Percentiles rank a stretch among this genome's conserved stretches.
Conservation (phyloP, 2,329 filamentous ascomycete genomes). For the Aspergillus fijiensis region DNA sequence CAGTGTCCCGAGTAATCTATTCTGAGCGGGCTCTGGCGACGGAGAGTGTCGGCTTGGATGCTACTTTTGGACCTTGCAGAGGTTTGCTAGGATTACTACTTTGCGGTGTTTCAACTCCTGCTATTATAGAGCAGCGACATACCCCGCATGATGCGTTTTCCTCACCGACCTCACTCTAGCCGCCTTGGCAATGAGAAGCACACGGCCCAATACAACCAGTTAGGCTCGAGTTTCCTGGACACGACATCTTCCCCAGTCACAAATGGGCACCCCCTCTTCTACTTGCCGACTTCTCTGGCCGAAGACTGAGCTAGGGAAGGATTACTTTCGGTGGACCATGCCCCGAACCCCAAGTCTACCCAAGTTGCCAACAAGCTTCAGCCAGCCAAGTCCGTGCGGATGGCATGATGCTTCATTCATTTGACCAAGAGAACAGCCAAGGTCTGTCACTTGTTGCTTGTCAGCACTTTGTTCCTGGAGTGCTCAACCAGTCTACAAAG, state of each 20-base stretch:
- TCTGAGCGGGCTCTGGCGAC: slow-evolving; percentile 12
- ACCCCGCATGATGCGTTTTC: no score
- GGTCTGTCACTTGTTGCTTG: neutral
- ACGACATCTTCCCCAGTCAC: no score
- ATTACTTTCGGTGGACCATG: neutral
- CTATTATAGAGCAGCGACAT: no score
- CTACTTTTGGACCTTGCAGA: no score
- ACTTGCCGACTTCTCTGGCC: neutral
- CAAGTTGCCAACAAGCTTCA: neutral
- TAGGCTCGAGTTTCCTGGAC: no score
- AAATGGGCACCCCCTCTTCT: neutral
- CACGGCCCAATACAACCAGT: no score
- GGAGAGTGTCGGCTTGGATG: no score
- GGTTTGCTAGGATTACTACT: no score
- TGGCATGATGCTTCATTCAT: neutral
- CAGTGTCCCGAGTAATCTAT: slow-evolving; percentile 33
- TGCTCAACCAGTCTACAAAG: neutral
- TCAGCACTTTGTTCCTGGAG: neutral
- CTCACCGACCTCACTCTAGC: no score
- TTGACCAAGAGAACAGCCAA: neutral
- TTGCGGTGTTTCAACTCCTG: no score
- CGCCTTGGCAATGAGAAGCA: no score
- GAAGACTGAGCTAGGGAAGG: neutral
- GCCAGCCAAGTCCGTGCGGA: neutral
- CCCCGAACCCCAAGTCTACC: neutral